Conservation (phyloP, 2,329 filamentous ascomycete species). For the Colletotrichum horii region DNA sequence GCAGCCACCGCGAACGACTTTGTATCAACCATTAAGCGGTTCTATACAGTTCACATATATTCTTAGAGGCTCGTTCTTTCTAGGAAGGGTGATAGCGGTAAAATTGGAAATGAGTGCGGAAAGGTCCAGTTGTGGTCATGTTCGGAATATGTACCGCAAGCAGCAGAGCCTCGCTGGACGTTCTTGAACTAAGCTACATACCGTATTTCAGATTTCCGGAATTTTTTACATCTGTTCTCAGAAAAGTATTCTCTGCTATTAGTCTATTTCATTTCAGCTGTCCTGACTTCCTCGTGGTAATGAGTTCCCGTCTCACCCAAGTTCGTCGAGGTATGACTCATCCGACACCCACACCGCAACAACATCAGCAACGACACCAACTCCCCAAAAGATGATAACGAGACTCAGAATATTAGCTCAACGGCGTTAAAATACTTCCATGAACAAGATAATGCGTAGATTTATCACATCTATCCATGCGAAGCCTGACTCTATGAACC, state of each 20-base stretch:
- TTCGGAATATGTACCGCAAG: neutral
- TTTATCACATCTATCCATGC: neutral
- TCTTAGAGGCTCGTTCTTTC: rapidly evolving
- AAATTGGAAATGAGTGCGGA: neutral
- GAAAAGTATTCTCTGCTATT: rapidly evolving
- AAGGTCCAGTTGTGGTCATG: neutral
- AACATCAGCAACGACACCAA: neutral
- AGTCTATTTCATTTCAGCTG: neutral
- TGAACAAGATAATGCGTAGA: neutral
- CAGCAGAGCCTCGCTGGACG: neutral
- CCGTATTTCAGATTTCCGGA: neutral
- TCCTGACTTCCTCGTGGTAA: neutral
- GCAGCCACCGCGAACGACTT: neutral
- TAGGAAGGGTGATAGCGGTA: neutral
- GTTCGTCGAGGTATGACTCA: neutral
- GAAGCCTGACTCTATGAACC: neutral
- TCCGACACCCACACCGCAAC: neutral
- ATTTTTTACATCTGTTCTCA: neutral
- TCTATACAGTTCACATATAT: rapidly evolving
- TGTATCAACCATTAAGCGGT: rapidly evolving
- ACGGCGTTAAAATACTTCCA: neutral
- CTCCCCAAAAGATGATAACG: too few species aligned
- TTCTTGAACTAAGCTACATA: neutral
- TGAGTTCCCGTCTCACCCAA: neutral
- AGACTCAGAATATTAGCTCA: too few species aligned